Evolutionary conservation across 2,329 filamentous ascomycete genomes (phyloP).

Genomic region (Colletotrichum australisinense): DNA sequence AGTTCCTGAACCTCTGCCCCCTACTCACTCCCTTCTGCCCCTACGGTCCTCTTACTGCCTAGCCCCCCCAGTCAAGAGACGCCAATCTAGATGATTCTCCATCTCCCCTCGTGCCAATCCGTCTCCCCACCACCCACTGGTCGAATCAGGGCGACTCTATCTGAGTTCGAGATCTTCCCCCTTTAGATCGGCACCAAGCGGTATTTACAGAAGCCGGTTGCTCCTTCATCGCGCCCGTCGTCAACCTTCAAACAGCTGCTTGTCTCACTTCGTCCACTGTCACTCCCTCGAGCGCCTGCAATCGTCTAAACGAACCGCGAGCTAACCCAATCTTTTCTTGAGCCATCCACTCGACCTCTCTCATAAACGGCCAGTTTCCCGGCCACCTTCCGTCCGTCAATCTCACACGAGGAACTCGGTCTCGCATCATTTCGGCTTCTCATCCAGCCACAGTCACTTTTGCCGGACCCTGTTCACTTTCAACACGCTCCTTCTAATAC

Average conservation of each 20-base stretch:
- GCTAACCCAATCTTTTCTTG: constrained; percentile 51
- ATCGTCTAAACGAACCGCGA: constrained; percentile 24
- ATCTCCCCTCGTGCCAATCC: constrained; percentile 41
- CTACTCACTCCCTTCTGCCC: constrained; percentile 41
- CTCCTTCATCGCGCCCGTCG: constrained; percentile 35
- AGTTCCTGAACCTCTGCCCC: constrained; percentile 23
- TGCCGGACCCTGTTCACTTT: constrained; percentile 43
- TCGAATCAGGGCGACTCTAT: constrained; percentile 35
- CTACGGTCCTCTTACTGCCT: constrained; percentile 32
- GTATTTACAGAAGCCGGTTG: constrained; percentile 40
- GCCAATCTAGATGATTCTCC: constrained; percentile 30
- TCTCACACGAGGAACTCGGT: constrained; percentile 42
- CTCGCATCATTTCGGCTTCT: constrained; percentile 57
- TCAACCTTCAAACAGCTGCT: constrained; percentile 14
- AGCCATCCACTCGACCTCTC: constrained; percentile 57
- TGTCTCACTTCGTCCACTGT: constrained; percentile 27
- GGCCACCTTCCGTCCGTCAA: constrained; percentile 49
- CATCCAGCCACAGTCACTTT: constrained; percentile 68
- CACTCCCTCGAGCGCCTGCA: constrained; percentile 37
- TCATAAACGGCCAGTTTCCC: constrained; percentile 60
- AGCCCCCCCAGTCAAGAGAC: constrained; percentile 6
- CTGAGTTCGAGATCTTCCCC: constrained; percentile 16
- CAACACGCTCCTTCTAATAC: constrained; percentile 39
- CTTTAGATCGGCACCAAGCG: constrained; percentile 30
- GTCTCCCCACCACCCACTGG: constrained; percentile 33